A percentile compares a stretch with the other conserved stretches of the same genome.
Conservation (phyloP, 2,329 filamentous ascomycete genomes). For the Botrytis pseudocinerea region DNA sequence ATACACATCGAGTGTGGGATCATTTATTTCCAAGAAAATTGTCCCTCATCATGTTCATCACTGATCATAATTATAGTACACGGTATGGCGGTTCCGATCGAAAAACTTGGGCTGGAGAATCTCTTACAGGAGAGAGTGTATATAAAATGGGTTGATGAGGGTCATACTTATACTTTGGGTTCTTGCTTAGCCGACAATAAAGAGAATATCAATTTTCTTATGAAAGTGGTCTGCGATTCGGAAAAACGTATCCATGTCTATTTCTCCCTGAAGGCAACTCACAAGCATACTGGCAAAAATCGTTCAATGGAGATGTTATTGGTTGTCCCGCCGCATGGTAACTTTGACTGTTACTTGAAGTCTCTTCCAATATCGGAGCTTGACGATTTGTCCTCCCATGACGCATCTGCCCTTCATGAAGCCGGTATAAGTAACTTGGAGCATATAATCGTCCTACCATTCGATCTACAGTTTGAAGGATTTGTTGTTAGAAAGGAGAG, state of each 20-base stretch:
- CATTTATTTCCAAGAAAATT: neutral
- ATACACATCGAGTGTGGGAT: slow-evolving; percentile 1
- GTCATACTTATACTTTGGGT: neutral
- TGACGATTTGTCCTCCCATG: neutral
- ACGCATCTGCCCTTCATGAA: neutral
- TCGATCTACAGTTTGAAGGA: neutral
- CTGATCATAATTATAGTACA: neutral
- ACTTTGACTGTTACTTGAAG: neutral
- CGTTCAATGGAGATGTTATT: neutral
- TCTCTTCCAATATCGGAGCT: neutral
- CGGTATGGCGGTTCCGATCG: neutral
- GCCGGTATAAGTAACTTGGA: neutral
- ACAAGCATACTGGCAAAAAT: neutral
- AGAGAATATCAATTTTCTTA: neutral
- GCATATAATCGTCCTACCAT: neutral
- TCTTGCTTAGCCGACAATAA: neutral
- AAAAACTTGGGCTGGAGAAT: neutral
- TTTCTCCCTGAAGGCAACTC: neutral
- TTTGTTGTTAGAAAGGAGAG: neutral
- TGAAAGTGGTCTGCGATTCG: neutral
- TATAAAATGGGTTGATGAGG: neutral
- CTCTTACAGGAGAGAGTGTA: neutral
- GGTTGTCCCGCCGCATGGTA: neutral
- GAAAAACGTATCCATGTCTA: neutral
- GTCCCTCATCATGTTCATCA: neutral